phyloP scores from a whole-genome alignment of 768 basidiomycete genomes.

The Trametes sanguinea region DNA sequence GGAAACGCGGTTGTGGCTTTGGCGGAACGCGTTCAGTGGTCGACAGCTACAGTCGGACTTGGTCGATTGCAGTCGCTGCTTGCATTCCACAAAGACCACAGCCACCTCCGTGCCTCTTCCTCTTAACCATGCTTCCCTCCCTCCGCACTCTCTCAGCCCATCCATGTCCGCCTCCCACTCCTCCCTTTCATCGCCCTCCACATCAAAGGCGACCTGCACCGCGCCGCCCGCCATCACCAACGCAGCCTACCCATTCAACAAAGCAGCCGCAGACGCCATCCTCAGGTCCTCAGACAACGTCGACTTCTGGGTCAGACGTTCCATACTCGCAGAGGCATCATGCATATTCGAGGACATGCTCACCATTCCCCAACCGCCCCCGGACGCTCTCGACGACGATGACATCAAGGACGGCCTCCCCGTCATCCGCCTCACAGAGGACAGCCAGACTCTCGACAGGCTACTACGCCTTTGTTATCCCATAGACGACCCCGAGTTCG shows the following conservation, averaged over 20 bases:
- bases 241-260: constrained; percentile 24
- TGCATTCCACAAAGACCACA: constrained; percentile 12
- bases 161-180: constrained; percentile 1
- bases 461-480: constrained; percentile 26
- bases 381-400: constrained; percentile 10
- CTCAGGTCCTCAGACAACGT: constrained; percentile 22
- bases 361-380: constrained; percentile 20
- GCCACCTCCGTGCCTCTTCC: constrained; percentile 4
- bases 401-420: constrained; percentile 18
- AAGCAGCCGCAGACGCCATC: constrained; percentile 22
- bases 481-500: constrained; percentile 18
- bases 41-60: background rate
- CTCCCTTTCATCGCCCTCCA: background rate
- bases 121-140: background rate
- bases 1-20: constrained; percentile 4
- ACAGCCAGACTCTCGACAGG: constrained; percentile 17
- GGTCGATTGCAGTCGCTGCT: background rate
- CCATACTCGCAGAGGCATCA: constrained; percentile 21
- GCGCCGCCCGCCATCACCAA: constrained; percentile 1
- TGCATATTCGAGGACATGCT: constrained; percentile 27
- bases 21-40: background rate
- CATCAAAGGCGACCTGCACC: background rate
- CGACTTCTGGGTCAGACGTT: constrained; percentile 21
- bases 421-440: constrained; percentile 21
- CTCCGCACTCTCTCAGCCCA: background rate